A percentile compares a stretch with the other conserved stretches of the same genome.
phyloP scores from a whole-genome alignment of 2,329 filamentous ascomycete genomes.

The Mollisia scopiformis region DNA sequence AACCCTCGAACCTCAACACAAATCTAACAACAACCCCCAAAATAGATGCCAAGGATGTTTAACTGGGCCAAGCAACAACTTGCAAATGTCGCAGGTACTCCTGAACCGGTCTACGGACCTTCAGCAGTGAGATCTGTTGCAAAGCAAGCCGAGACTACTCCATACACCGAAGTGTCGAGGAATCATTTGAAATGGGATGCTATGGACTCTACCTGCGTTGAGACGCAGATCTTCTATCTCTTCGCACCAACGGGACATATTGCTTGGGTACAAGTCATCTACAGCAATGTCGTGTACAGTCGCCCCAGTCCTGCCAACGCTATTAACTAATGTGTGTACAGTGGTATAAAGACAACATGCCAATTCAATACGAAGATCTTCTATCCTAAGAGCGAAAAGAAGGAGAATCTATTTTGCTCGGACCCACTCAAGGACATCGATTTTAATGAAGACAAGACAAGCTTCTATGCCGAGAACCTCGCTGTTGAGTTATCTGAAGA shows the following conservation, averaged over 20 bases:
- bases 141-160: constrained; percentile 74
- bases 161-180: constrained; percentile 78
- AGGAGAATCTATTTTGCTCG: constrained; percentile 81
- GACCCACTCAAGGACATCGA: constrained; percentile 77
- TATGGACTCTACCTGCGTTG: constrained; percentile 84
- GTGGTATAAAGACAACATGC: constrained; percentile 84
- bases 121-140: constrained; percentile 85
- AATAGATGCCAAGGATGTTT: constrained; percentile 61
- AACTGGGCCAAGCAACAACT: constrained; percentile 90
- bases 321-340: constrained; percentile 44
- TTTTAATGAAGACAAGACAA: constrained; percentile 82
- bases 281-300: constrained; percentile 92
- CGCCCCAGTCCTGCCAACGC: constrained; percentile 12
- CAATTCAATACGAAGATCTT: constrained; percentile 97
- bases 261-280: constrained; percentile 88
- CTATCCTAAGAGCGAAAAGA: constrained; percentile 67
- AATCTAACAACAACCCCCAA: constrained; percentile 6
- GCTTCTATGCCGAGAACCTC: constrained; percentile 85
- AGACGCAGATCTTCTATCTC: constrained; percentile 95
- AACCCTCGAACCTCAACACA: not conserved
- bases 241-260: constrained; percentile 76
- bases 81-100: constrained; percentile 86
- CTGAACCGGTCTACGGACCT: constrained; percentile 94
- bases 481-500: constrained; percentile 86
- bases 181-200: constrained; percentile 82